These are phyloP conservation scores for Fusarium multiceps DNA, from an alignment of 2,329 filamentous ascomycete genomes.

Conservation along the genomic window DNA sequence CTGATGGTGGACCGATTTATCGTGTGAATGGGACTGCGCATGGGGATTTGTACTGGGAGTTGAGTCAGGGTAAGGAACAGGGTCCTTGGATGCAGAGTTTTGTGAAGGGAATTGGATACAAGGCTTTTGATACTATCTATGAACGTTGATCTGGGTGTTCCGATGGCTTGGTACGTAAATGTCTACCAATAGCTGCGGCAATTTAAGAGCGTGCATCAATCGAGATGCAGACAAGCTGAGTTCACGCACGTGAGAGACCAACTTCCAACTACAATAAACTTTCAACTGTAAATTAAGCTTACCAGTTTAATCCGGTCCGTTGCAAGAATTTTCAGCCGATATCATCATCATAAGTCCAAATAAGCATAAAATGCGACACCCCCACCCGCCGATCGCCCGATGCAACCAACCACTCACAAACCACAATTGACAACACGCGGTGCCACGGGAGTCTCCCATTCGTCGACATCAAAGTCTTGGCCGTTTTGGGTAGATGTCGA, in stretches of 20 bases:
- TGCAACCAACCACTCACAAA: neutral
- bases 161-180: fast-evolving
- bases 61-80: constrained; percentile 55
- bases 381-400: neutral
- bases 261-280: no score
- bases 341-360: neutral
- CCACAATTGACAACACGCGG: neutral
- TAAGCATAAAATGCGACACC: neutral
- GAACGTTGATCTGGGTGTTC: neutral
- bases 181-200: no score
- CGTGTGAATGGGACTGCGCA: constrained; percentile 55
- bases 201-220: neutral
- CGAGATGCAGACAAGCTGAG: fast-evolving
- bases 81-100: constrained; percentile 60
- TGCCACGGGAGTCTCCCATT: neutral
- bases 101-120: constrained; percentile 56
- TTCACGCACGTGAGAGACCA: neutral
- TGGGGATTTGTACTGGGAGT: constrained; percentile 53
- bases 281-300: neutral
- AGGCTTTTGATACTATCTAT: neutral
- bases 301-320: neutral
- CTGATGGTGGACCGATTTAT: constrained; percentile 51
- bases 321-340: neutral
- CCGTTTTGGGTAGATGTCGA: fast-evolving
- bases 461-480: neutral